These are phyloP conservation scores for Ramaria sp. DNA, from an alignment of 768 basidiomycete genomes.

Conservation along the genomic window DNA sequence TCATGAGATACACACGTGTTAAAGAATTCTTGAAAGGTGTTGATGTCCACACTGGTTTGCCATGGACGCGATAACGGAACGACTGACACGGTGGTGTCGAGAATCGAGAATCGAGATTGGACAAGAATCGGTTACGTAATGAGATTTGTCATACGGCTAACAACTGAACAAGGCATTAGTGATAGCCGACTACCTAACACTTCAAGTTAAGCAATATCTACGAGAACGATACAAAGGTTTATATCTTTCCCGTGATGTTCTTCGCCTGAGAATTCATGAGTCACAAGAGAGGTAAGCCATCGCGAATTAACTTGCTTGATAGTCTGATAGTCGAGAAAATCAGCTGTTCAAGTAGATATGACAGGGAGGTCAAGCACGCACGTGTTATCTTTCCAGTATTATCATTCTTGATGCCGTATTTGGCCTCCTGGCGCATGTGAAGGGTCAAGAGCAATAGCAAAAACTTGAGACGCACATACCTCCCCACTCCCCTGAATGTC, in stretches of 20 bases:
- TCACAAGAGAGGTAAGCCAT: too few relatives aligned
- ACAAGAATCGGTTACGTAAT: too few relatives aligned
- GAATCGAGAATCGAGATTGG: too few relatives aligned
- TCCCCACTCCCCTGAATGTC: constrained; percentile 22
- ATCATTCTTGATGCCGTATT: constrained; percentile 31
- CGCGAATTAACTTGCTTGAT: constrained; percentile 20
- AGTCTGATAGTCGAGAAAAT: constrained; percentile 6
- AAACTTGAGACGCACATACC: constrained; percentile 16
- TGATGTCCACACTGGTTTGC: too few relatives aligned
- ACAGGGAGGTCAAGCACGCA: background rate
- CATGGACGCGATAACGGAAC: too few relatives aligned
- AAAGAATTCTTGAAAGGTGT: too few relatives aligned
- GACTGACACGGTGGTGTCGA: too few relatives aligned
- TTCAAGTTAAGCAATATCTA: background rate
- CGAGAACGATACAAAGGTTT: background rate
- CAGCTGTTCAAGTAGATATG: background rate
- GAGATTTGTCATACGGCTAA: background rate
- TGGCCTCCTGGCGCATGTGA: constrained; percentile 16
- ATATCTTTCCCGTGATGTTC: constrained; percentile 26
- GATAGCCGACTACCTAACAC: background rate
- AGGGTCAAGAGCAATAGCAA: background rate
- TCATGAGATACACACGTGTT: too few relatives aligned
- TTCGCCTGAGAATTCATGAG: constrained; percentile 18
- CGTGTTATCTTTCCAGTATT: constrained; percentile 31
- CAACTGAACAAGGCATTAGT: too few relatives aligned